phyloP scores from a whole-genome alignment of 2,329 filamentous ascomycete species.

The Penicillium fuscoglaucum region DNA sequence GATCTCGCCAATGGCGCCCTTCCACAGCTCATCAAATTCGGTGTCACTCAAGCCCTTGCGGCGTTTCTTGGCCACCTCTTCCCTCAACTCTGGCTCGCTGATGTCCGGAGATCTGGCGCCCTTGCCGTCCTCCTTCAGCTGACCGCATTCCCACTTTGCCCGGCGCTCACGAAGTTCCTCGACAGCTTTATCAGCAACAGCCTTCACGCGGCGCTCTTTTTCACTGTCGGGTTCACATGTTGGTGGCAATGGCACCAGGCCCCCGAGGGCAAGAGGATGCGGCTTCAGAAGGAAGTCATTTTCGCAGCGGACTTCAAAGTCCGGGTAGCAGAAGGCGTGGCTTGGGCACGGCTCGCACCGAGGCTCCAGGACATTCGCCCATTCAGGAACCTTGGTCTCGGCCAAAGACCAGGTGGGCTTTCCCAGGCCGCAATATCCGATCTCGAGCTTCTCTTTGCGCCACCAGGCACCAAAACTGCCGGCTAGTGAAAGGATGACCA shows the following conservation, averaged over 20 bases:
- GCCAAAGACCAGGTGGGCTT: constrained; percentile 60
- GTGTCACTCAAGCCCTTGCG: constrained; percentile 80
- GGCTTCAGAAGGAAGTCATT: constrained; percentile 80
- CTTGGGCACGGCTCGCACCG: constrained; percentile 86
- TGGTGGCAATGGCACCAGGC: constrained; percentile 79
- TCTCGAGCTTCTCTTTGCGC: constrained; percentile 90
- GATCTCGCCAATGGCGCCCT: constrained; percentile 52
- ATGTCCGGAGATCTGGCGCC: constrained; percentile 65
- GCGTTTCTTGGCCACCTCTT: constrained; percentile 71
- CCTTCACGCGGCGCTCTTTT: constrained; percentile 81
- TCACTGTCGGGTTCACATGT: constrained; percentile 94
- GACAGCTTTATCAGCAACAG: constrained; percentile 82
- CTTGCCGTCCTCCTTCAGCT: constrained; percentile 64
- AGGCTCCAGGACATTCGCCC: constrained; percentile 69
- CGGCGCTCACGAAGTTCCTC: constrained; percentile 82
- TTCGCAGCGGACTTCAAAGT: constrained; percentile 78
- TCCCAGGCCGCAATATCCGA: constrained; percentile 90
- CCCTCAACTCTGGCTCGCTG: constrained; percentile 69
- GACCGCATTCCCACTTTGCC: constrained; percentile 88
- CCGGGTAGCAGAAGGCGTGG: constrained; percentile 83
- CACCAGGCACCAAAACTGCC: constrained; percentile 78
- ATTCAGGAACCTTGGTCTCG: constrained; percentile 69
- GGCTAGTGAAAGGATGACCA: constrained; percentile 69
- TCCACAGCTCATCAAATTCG: constrained; percentile 84
- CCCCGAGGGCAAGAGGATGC: constrained; percentile 79